Evolutionary conservation across 441 rosid genomes (phyloP).

Genomic region (Mallotus japonicus): DNA sequence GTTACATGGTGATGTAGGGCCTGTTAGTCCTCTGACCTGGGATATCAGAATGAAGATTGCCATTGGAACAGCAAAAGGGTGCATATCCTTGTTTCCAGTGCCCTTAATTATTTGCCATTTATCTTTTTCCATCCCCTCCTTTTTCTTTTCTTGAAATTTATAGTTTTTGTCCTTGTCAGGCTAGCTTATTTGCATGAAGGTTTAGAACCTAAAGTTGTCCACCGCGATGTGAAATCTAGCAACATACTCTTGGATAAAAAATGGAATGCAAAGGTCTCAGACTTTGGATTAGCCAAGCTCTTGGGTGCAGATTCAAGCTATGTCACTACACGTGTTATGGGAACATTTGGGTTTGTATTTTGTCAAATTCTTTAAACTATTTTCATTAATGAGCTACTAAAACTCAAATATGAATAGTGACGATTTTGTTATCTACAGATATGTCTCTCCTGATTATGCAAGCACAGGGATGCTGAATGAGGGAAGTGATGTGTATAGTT

Average conservation of each 20-base stretch:
- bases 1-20: constrained; percentile 91
- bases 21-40: constrained; percentile 86
- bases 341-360: constrained; percentile 80
- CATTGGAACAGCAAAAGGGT: constrained; percentile 96
- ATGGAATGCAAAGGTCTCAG: constrained; percentile 92
- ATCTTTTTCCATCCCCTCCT: not conserved
- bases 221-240: constrained; percentile 94
- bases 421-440: constrained; percentile 39
- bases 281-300: constrained; percentile 93
- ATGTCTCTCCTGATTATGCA: constrained; percentile 97
- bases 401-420: not conserved
- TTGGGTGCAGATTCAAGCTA: constrained; percentile 84
- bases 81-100: constrained; percentile 12
- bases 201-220: constrained; percentile 96
- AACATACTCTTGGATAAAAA: constrained; percentile 83
- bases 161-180: constrained; percentile 41
- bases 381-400: not conserved
- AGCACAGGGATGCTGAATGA: constrained; percentile 97
- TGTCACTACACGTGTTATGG: constrained; percentile 98
- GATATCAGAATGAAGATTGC: constrained; percentile 87
- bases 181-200: constrained; percentile 96
- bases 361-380: not conserved
- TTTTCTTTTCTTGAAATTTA: constrained; percentile 1
- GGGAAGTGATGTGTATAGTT: constrained; percentile 94
- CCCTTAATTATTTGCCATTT: not conserved